These are phyloP conservation scores for Fomitopsis schrenkii DNA, from an alignment of 1,284 basidiomycete species.

Conservation along the genomic window DNA sequence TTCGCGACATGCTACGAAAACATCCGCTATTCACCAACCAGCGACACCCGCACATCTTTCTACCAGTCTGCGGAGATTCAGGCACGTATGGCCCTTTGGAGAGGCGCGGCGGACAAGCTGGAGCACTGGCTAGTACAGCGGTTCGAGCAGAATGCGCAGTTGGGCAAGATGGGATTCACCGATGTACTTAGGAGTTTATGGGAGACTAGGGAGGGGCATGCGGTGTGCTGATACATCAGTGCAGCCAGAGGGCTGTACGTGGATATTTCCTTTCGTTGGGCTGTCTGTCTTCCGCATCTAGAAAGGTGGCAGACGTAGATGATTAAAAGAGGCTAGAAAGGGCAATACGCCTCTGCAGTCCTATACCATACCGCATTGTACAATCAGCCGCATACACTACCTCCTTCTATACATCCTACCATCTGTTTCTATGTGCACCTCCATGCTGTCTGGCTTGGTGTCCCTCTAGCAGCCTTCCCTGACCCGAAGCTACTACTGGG, in stretches of 20 bases:
- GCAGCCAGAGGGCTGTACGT: conserved; percentile 16
- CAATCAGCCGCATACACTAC: conserved; percentile 16
- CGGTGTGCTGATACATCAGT: conserved; percentile 12
- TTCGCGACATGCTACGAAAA: conserved; percentile 87
- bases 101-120: conserved; percentile 72
- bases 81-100: conserved; percentile 73
- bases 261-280: conserved; percentile 8
- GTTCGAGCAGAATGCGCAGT: conserved; percentile 84
- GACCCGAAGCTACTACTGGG: too few relatives aligned
- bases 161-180: conserved; percentile 84
- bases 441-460: not conserved
- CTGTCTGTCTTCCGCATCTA: conserved; percentile 8
- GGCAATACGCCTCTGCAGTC: conserved; percentile 16
- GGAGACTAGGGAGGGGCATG: conserved; percentile 49
- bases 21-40: conserved; percentile 81
- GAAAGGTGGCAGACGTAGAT: conserved; percentile 16
- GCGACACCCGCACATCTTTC: conserved; percentile 60
- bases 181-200: conserved; percentile 76
- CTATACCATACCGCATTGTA: conserved; percentile 25
- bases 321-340: conserved; percentile 19
- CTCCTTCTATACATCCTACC: not conserved
- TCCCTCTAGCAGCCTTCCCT: too few relatives aligned
- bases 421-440: not conserved
- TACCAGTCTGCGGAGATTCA: conserved; percentile 83
- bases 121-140: conserved; percentile 82